Conservation (phyloP, 2,329 filamentous ascomycete species). For the Alternaria angustiovoidea region DNA sequence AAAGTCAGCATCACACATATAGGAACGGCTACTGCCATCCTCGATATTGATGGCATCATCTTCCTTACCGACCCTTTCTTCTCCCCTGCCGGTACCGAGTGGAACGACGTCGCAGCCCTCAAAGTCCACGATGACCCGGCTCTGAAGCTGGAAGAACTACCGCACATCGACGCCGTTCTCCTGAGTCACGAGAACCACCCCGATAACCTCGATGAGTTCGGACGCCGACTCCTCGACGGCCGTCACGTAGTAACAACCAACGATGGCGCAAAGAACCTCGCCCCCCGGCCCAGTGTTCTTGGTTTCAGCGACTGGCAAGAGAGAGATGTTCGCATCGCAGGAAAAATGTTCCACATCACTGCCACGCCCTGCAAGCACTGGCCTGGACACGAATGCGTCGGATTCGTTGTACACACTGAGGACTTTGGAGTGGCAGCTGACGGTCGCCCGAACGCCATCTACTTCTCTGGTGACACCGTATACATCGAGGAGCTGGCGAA, state of each 20-base stretch:
- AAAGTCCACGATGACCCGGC: constrained; percentile 37
- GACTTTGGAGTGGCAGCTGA: constrained; percentile 49
- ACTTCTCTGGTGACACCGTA: constrained; percentile 60
- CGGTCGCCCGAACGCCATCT: constrained; percentile 57
- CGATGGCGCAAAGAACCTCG: constrained; percentile 56
- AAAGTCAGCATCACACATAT: constrained; percentile 55
- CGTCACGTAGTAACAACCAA: constrained; percentile 58
- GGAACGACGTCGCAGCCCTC: background rate
- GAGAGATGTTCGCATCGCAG: constrained; percentile 10
- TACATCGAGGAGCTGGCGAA: constrained; percentile 52
- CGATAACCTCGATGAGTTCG: constrained; percentile 59
- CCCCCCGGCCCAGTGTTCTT: constrained; percentile 54
- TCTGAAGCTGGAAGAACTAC: constrained; percentile 51
- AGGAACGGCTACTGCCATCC: constrained; percentile 59
- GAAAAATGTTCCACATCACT: constrained; percentile 51
- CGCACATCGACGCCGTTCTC: constrained; percentile 59
- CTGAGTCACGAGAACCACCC: constrained; percentile 62
- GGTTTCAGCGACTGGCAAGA: constrained; percentile 41
- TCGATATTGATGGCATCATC: constrained; percentile 44
- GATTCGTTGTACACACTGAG: constrained; percentile 53
- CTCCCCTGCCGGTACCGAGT: constrained; percentile 24
- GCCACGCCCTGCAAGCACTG: constrained; percentile 57
- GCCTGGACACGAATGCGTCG: constrained; percentile 56
- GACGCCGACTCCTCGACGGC: constrained; percentile 57
- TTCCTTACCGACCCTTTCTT: constrained; percentile 39